Percentiles rank a stretch among this genome's conserved stretches.
Evolutionary conservation across 179 eudicot genomes (phyloP).

Genomic region (Spinacia oleracea): DNA sequence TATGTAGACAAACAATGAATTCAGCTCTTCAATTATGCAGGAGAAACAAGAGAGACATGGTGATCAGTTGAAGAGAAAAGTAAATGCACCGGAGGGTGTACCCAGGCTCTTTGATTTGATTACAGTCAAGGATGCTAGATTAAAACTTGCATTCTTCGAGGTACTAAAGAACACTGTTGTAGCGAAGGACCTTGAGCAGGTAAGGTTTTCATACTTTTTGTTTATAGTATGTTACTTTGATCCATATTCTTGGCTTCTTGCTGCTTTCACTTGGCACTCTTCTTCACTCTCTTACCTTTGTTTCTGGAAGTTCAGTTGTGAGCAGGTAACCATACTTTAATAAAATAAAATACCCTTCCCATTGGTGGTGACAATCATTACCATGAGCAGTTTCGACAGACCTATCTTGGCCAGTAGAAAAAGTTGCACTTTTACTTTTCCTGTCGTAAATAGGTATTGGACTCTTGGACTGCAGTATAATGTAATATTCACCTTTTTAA

Average conservation of each 20-base stretch:
- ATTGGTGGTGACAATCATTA: not conserved
- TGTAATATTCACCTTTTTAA: not conserved
- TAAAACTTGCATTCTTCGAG: constrained; percentile 86
- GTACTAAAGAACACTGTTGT: constrained; percentile 91
- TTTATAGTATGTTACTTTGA: not conserved
- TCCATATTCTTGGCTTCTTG: not conserved
- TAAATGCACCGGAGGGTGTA: constrained; percentile 80
- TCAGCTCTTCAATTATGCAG: constrained; percentile 41
- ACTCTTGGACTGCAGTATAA: not conserved
- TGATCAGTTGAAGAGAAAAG: constrained; percentile 62
- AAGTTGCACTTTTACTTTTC: not conserved
- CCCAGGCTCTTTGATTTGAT: constrained; percentile 91
- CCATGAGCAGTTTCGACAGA: not conserved
- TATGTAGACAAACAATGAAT: not conserved
- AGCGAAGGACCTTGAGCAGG: constrained; percentile 95
- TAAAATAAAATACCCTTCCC: not conserved
- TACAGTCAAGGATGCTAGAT: constrained; percentile 73
- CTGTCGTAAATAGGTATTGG: not conserved
- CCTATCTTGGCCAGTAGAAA: not conserved
- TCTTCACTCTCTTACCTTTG: not conserved
- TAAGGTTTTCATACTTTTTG: constrained; percentile 15
- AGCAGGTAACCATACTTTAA: not conserved
- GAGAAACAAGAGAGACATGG: constrained; percentile 78
- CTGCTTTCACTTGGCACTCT: not conserved
- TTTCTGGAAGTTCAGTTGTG: not conserved